Evolutionary conservation across 257 asterid species (phyloP), one percentile per base, ranked within the genome.

Genomic region (Hygrophila difformis): DNA sequence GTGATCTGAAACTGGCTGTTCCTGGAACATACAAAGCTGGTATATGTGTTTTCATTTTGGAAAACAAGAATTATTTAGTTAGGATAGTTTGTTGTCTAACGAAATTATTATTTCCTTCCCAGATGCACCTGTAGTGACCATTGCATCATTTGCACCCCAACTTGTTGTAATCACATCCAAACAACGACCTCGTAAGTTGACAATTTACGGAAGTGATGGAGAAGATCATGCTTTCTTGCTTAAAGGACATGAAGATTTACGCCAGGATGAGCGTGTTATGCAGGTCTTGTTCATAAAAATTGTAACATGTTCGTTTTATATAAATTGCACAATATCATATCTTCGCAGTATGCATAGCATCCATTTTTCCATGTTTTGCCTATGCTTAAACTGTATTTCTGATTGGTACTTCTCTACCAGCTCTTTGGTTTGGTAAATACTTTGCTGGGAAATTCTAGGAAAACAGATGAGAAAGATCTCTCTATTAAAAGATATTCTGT

Each of bases 181-280:
- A 66, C 99, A 91, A 64, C 84, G 99, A 18, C 99, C 97, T 42
- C 84, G 99, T 49, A 91, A 81, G 77, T 73, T 86, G 81, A 82
- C 99, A 28, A 91, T 91, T 47, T 74, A 73, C 53, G 99, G 99
- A 48, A 91, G 93, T 76, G 93, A 91, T 60, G 97, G 99, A 47
- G 84, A 86, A 60, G 99, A 86, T 55, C 70, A 91, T 67, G 94
- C 99, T 57, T 91, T 91, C 65, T 65, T 91, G 79, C 73, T 91
- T 53, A 91, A 91, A 69, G 99, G 97, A 47, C 97, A 91, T 57
- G 99, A 91, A 69, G 99, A 91, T 68, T 73, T 91, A 46, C 95
- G 99, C 52, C 99, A 91, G 66, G 99, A 91, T 71, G 99, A 91
- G 70, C 96, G 99, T 57, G 99, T 91, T 56, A 91, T 91, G 99